Percentiles rank a stretch among this genome's conserved stretches.
These are phyloP conservation scores for Bipolaris zeicola DNA, from an alignment of 2,329 filamentous ascomycete species.

Conservation along the genomic window DNA sequence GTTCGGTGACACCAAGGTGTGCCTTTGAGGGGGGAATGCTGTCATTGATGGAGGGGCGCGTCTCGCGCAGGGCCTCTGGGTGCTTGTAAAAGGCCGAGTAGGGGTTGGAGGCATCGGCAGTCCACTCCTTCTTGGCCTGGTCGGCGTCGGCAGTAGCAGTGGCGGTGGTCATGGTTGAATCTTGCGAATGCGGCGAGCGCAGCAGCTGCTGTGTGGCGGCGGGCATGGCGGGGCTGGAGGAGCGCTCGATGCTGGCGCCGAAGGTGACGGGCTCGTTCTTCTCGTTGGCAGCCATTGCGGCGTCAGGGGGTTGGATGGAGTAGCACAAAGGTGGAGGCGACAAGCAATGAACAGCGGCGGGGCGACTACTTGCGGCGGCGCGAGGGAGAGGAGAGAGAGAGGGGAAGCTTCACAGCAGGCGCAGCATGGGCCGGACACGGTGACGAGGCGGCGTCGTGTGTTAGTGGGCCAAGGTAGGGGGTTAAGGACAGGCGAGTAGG, in stretches of 20 bases:
- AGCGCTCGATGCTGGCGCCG: conserved; percentile 50
- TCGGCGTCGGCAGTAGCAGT: conserved; percentile 38
- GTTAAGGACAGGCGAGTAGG: background rate
- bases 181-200: conserved; percentile 42
- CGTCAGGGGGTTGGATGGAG: conserved; percentile 17
- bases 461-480: background rate
- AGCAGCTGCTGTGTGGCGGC: conserved; percentile 25
- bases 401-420: background rate
- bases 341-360: conserved; percentile 14
- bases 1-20: conserved; percentile 45
- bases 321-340: background rate
- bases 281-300: conserved; percentile 39
- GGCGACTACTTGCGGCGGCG: background rate
- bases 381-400: background rate
- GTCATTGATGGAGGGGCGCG: conserved; percentile 49
- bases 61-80: conserved; percentile 53
- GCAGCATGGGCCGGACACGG: background rate
- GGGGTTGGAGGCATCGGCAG: conserved; percentile 47
- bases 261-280: conserved; percentile 48
- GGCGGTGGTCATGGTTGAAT: conserved; percentile 39
- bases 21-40: conserved; percentile 35
- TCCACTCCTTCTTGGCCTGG: conserved; percentile 35
- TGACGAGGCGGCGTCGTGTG: background rate
- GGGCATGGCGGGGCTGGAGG: conserved; percentile 20
- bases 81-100: conserved; percentile 57